A percentile compares a stretch with the other conserved stretches of the same genome.
phyloP scores from a whole-genome alignment of 305 asterid species.

The Fraxinus paxiana region DNA sequence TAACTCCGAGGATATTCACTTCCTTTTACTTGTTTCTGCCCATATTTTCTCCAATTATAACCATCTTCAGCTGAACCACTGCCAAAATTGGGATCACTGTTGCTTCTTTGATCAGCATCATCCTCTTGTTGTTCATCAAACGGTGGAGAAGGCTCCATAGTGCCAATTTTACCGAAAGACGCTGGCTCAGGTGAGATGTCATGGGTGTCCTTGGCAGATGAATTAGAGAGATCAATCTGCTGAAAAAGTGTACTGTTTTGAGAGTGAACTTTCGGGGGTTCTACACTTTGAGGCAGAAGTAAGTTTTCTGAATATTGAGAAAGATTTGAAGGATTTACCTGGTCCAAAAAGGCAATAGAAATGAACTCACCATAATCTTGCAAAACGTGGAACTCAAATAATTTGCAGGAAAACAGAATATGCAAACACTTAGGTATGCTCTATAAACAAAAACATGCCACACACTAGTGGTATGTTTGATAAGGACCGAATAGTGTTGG shows the following conservation, averaged over 20 bases:
- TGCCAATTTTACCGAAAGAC: constrained; percentile 33
- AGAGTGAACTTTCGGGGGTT: constrained; percentile 26
- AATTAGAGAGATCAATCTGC: constrained; percentile 35
- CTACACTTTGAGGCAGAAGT: constrained; percentile 24
- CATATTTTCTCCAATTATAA: constrained; percentile 63
- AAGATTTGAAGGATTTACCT: constrained; percentile 35
- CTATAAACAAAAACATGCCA: background rate
- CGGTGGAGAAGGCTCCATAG: constrained; percentile 39
- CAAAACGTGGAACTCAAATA: background rate
- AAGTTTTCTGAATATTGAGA: constrained; percentile 34
- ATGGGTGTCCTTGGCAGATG: constrained; percentile 33
- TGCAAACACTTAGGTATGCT: background rate
- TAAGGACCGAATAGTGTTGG: background rate
- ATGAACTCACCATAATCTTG: background rate
- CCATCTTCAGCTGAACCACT: constrained; percentile 49
- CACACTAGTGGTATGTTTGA: background rate
- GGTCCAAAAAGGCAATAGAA: constrained; percentile 22
- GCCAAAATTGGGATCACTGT: background rate
- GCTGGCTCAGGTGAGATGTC: constrained; percentile 32
- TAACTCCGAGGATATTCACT: constrained; percentile 67
- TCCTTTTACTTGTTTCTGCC: constrained; percentile 66
- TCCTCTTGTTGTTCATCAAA: constrained; percentile 42
- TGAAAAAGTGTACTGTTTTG: constrained; percentile 27
- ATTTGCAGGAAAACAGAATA: background rate
- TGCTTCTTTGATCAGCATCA: constrained; percentile 39